phyloP scores from a whole-genome alignment of 139 green algal species.

The Coelastrella sp. region DNA sequence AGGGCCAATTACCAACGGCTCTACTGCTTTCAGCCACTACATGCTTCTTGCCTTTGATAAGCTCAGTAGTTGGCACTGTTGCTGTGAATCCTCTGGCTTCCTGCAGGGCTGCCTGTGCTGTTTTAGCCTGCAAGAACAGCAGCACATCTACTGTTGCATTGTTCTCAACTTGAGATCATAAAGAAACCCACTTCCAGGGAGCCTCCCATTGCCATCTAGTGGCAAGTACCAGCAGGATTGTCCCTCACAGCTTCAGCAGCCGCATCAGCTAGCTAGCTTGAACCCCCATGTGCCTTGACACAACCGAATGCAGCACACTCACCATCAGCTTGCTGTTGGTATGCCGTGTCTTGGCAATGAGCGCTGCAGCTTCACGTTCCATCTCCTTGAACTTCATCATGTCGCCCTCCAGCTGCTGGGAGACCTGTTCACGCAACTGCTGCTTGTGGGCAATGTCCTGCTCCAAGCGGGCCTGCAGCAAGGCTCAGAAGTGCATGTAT shows the following conservation, averaged over 20 bases:
- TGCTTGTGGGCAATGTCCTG: slow-evolving; percentile 28
- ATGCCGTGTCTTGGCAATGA: slow-evolving; percentile 53
- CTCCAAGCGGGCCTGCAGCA: slow-evolving; percentile 51
- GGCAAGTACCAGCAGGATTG: too few species aligned
- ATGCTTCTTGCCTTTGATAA: slow-evolving; percentile 42
- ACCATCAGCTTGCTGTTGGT: slow-evolving; percentile 57
- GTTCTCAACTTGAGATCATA: not conserved
- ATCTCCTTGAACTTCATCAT: slow-evolving; percentile 45
- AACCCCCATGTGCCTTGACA: too few species aligned
- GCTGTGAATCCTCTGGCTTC: slow-evolving; percentile 58
- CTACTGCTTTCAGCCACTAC: not conserved
- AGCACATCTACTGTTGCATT: not conserved
- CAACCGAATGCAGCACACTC: not conserved
- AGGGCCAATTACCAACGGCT: not conserved
- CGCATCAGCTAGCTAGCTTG: too few species aligned
- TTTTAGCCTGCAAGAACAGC: slow-evolving; percentile 47
- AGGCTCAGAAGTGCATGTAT: not conserved
- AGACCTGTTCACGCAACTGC: slow-evolving; percentile 48
- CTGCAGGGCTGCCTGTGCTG: slow-evolving; percentile 51
- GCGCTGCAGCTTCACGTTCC: slow-evolving; percentile 50
- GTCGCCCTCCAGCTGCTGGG: slow-evolving; percentile 43
- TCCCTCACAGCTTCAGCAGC: too few species aligned
- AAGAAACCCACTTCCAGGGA: not conserved
- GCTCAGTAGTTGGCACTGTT: slow-evolving; percentile 49
- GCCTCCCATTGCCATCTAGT: too few species aligned